phyloP scores from a whole-genome alignment of 2,329 filamentous ascomycete genomes.

The Pseudopyrenochaeta lycopersici region DNA sequence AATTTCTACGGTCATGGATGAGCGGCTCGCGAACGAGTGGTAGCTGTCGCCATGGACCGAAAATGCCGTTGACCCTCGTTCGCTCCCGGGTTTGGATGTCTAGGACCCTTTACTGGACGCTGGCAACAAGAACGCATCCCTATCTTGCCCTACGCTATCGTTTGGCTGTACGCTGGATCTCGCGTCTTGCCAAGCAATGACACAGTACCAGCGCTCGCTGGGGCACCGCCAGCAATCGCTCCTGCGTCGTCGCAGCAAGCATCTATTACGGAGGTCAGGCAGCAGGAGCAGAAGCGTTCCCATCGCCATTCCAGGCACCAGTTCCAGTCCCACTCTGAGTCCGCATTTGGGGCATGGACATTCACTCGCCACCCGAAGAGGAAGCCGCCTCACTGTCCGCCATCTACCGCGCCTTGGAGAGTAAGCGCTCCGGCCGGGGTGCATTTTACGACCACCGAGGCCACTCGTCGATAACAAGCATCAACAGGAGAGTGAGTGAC shows the following conservation, averaged over 20 bases:
- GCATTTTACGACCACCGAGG: constrained; percentile 42
- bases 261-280: constrained; percentile 15
- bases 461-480: constrained; percentile 57
- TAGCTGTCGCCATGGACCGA: constrained; percentile 3
- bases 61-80: constrained; percentile 6
- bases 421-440: constrained; percentile 15
- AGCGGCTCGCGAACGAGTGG: constrained; percentile 6
- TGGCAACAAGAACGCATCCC: not conserved
- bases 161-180: constrained; percentile 2
- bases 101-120: constrained; percentile 1
- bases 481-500: constrained; percentile 54
- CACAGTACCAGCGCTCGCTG: not conserved
- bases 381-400: constrained; percentile 69
- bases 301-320: constrained; percentile 16
- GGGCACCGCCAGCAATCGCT: constrained; percentile 17
- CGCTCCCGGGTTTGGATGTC: constrained; percentile 7
- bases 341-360: constrained; percentile 8
- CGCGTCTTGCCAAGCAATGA: not conserved
- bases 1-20: constrained; percentile 7
- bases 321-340: too few species aligned
- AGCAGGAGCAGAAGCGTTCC: constrained; percentile 12
- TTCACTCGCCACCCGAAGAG: constrained; percentile 68
- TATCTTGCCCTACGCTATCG: too few species aligned
- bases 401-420: constrained; percentile 66
- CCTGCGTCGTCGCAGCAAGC: constrained; percentile 28